Evolutionary conservation across 371 early-diverging fungal species (phyloP).

Genomic region (Entomophthora muscae): DNA sequence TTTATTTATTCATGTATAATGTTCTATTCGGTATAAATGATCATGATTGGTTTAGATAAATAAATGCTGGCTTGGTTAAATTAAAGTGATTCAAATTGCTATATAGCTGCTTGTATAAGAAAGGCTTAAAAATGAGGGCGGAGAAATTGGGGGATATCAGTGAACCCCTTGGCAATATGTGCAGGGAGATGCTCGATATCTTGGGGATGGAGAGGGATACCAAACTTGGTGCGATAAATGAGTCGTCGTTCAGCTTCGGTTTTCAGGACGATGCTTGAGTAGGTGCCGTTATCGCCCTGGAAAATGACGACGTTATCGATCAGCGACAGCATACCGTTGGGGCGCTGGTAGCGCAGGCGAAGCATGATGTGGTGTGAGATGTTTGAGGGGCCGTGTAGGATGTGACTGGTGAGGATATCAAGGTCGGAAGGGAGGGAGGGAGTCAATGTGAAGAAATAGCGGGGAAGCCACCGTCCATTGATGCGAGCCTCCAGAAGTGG

Average conservation of each 20-base stretch:
- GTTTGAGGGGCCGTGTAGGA: background rate
- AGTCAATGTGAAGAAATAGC: background rate
- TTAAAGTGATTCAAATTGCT: too few species aligned
- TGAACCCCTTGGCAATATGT: too few species aligned
- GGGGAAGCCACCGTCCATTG: background rate
- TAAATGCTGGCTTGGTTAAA: too few species aligned
- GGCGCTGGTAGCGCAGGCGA: background rate
- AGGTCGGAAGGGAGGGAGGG: background rate
- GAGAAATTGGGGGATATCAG: too few species aligned
- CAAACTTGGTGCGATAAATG: background rate
- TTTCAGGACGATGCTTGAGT: background rate
- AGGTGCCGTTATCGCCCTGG: background rate
- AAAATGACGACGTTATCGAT: background rate
- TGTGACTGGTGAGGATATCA: background rate
- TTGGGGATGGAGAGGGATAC: background rate
- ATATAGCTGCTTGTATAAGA: too few species aligned
- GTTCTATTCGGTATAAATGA: too few species aligned
- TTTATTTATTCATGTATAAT: too few species aligned
- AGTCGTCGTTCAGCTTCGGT: background rate
- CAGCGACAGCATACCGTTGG: background rate
- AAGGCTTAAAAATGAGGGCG: too few species aligned
- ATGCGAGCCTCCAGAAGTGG: background rate
- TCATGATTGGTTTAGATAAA: too few species aligned
- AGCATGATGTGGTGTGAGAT: background rate
- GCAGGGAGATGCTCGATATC: background rate